Conservation (phyloP, 2,329 filamentous ascomycete genomes). For the Fusarium compactum region DNA sequence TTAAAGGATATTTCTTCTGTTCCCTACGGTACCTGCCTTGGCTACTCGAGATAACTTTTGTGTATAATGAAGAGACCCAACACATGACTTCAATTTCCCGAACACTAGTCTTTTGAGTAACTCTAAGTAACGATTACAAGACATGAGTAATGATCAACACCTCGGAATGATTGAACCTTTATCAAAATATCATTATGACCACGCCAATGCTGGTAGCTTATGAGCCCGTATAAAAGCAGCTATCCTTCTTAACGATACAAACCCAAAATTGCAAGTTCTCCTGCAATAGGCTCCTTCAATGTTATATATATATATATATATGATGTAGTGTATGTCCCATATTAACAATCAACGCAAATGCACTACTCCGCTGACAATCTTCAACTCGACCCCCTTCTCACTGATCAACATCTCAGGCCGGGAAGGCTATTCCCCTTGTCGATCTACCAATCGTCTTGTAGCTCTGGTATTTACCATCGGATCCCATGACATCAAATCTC, state of each 20-base stretch:
- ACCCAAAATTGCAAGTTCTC: constrained; percentile 21
- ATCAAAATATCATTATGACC: constrained; percentile 1
- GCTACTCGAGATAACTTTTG: not conserved
- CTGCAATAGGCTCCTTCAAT: constrained; percentile 20
- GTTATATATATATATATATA: constrained; percentile 12
- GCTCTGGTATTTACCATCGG: constrained; percentile 62
- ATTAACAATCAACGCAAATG: constrained; percentile 26
- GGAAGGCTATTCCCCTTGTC: constrained; percentile 50
- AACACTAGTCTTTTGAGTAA: not conserved
- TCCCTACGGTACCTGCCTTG: not conserved
- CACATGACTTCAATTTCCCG: not conserved
- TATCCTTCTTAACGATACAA: constrained; percentile 12
- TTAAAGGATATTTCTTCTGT: not conserved
- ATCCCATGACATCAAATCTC: constrained; percentile 67
- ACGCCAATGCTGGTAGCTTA: constrained; percentile 13
- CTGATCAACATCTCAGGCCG: constrained; percentile 25
- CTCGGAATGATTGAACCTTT: constrained; percentile 23
- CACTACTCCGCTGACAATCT: constrained; percentile 4
- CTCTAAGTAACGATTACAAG: not conserved
- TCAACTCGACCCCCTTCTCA: not conserved
- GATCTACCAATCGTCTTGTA: constrained; percentile 67
- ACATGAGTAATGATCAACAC: constrained; percentile 15
- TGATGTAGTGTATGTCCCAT: constrained; percentile 35
- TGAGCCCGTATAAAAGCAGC: constrained; percentile 8
- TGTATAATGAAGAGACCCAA: not conserved